Conservation (phyloP, 2,329 filamentous ascomycete species). For the Cercospora sojina region DNA sequence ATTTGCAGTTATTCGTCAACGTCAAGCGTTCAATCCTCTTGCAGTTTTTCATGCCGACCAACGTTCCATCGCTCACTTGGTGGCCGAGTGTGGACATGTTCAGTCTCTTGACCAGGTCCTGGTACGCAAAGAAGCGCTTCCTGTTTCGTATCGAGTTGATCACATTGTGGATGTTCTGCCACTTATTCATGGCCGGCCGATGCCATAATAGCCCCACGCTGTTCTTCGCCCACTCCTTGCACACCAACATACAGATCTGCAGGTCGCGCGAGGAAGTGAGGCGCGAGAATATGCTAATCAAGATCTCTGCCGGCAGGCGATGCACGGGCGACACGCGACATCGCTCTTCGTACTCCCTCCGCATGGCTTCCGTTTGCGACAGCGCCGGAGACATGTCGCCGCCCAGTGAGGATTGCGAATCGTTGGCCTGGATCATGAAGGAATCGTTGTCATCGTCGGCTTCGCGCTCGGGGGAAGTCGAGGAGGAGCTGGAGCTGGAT, state of each 20-base stretch:
- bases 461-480: conserved; percentile 70
- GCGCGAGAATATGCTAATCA: conserved; percentile 88
- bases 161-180: conserved; percentile 76
- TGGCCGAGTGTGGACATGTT: conserved; percentile 79
- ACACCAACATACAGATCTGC: conserved; percentile 88
- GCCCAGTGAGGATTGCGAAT: conserved; percentile 88
- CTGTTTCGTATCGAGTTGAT: conserved; percentile 71
- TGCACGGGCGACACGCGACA: conserved; percentile 75
- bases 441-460: conserved; percentile 94
- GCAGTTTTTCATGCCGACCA: conserved; percentile 77
- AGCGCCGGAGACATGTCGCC: conserved; percentile 57
- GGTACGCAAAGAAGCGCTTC: conserved; percentile 83
- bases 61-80: conserved; percentile 83
- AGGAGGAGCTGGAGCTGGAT: conserved; percentile 59
- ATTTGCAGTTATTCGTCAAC: conserved; percentile 79
- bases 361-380: conserved; percentile 66
- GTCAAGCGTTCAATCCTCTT: conserved; percentile 90
- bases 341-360: conserved; percentile 57
- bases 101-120: conserved; percentile 84
- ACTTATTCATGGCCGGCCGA: conserved; percentile 84
- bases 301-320: conserved; percentile 85
- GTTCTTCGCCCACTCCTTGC: conserved; percentile 87
- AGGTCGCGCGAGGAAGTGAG: conserved; percentile 72
- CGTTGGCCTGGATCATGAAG: conserved; percentile 77
- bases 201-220: conserved; percentile 94